Evolutionary conservation across 805 yeast species (phyloP), one percentile per base, ranked within the genome.

Genomic region (Barnettozyma sp.): DNA sequence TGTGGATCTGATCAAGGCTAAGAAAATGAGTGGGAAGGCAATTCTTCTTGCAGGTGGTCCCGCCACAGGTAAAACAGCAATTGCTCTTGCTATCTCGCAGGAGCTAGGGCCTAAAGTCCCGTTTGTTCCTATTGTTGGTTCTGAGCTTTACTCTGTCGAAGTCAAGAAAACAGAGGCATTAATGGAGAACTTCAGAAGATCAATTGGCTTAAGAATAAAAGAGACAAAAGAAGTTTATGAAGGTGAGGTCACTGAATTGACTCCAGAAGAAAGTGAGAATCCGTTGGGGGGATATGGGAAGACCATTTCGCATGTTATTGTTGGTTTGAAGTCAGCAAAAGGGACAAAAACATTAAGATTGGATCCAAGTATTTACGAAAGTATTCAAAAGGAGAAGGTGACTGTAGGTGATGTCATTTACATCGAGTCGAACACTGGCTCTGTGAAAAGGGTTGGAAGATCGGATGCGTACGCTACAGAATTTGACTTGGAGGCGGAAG

Each of bases 381-480:
- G 92, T 58, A 82, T 90, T 55, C 94, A 90, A 56, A 88, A 90
- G 68, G 98, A 92, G 59, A 77, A 88, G 49, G 94, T 92, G 12
- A 72, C 88, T 23, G 82, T 90, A 18, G 99, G 99, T 35, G 99
- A 92, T 62, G 97, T 92, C 34, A 87, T 92, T 44, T 90, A 94
- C 58, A 86, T 92, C 46, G 99, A 92, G 64, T 84, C 97, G 40
- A 90, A 94, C 55, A 90, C 97, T 12, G 99, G 99, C 27, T 86
- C 95, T 16, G 96, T 92, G 26, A 90, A 90, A 55, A 73, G 97
- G 54, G 95, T 92, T 18, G 99, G 99, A 35, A 76, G 99, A 59
- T 83, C 95, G n/a, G 97, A 92, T 60, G 96, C 97, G 0, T 87
- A 87, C 54, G 97, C 98, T 17, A 87, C 98, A 8, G 99, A 92